Percentiles rank a stretch among this genome's conserved stretches.
Conservation (phyloP, 2,329 filamentous ascomycete species). For the Colletotrichum spinosum region DNA sequence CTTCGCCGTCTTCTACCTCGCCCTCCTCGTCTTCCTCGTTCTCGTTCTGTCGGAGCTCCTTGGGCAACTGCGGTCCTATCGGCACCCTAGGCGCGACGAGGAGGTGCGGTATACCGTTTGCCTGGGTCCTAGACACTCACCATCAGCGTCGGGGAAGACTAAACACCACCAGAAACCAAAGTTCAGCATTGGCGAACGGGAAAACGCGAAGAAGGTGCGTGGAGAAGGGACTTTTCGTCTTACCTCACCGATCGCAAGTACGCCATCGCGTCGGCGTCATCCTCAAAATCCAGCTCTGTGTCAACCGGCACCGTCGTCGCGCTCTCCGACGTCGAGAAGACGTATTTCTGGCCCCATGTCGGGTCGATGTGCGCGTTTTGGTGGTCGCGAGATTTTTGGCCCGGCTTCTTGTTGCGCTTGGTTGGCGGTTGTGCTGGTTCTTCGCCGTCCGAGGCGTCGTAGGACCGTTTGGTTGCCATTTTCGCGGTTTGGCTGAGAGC, state of each 20-base stretch:
- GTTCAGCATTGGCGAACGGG: constrained; percentile 44
- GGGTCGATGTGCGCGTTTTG: constrained; percentile 66
- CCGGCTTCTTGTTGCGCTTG: constrained; percentile 41
- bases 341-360: constrained; percentile 77
- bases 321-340: constrained; percentile 73
- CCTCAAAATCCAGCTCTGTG: constrained; percentile 74
- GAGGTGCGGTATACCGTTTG: constrained; percentile 77
- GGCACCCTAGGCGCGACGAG: constrained; percentile 71
- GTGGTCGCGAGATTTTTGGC: constrained; percentile 51
- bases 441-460: constrained; percentile 45
- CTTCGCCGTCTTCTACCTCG: constrained; percentile 43
- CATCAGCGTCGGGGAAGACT: constrained; percentile 55
- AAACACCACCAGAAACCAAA: constrained; percentile 2
- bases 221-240: constrained; percentile 38
- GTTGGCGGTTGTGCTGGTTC: constrained; percentile 41
- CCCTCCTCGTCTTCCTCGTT: constrained; percentile 45
- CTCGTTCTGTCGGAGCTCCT: constrained; percentile 47
- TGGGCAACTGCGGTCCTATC: constrained; percentile 63
- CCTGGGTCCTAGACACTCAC: constrained; percentile 76
- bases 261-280: constrained; percentile 74
- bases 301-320: constrained; percentile 57
- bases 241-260: constrained; percentile 80
- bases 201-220: constrained; percentile 22
- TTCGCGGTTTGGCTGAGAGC: not conserved
- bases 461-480: constrained; percentile 52